phyloP scores from a whole-genome alignment of 2,329 filamentous ascomycete species.

The Blastomyces emzantsi region DNA sequence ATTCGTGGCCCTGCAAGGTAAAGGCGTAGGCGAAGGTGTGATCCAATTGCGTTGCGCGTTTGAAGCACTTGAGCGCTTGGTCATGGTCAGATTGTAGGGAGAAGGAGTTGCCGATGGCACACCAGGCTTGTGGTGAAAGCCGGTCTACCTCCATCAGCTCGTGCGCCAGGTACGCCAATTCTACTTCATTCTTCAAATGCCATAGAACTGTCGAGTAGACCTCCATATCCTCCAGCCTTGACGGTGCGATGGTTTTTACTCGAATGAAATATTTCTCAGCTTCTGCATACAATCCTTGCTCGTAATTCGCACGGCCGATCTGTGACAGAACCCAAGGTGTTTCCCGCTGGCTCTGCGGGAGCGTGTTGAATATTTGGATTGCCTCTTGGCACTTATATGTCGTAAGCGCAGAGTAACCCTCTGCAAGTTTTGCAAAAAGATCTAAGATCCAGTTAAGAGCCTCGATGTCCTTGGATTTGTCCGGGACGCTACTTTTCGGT shows the following conservation, averaged over 20 bases:
- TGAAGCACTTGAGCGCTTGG: conserved; percentile 89
- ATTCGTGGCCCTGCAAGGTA: conserved; percentile 91
- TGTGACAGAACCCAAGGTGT: conserved; percentile 91
- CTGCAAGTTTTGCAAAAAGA: conserved; percentile 70
- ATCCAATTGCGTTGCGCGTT: conserved; percentile 82
- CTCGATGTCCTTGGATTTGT: conserved; percentile 61
- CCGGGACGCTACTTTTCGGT: conserved; percentile 32
- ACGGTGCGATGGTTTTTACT: conserved; percentile 69
- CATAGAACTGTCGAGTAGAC: conserved; percentile 98
- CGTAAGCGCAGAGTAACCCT: conserved; percentile 67
- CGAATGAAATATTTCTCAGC: conserved; percentile 79
- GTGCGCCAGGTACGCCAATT: conserved; percentile 85
- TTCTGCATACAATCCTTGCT: conserved; percentile 75
- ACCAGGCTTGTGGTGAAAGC: conserved; percentile 91
- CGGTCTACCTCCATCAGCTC: conserved; percentile 80
- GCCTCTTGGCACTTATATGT: conserved; percentile 73
- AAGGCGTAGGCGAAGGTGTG: conserved; percentile 91
- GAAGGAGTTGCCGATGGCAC: conserved; percentile 87
- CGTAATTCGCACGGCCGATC: conserved; percentile 83
- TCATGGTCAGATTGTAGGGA: conserved; percentile 89
- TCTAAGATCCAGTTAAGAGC: conserved; percentile 69
- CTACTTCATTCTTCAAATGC: conserved; percentile 87
- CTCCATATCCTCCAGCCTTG: conserved; percentile 88
- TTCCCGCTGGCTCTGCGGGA: conserved; percentile 69
- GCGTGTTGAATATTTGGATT: conserved; percentile 59